Base-by-base conservation (phyloP, 306 rosid species). In the Rubus parviflorus region DNA sequence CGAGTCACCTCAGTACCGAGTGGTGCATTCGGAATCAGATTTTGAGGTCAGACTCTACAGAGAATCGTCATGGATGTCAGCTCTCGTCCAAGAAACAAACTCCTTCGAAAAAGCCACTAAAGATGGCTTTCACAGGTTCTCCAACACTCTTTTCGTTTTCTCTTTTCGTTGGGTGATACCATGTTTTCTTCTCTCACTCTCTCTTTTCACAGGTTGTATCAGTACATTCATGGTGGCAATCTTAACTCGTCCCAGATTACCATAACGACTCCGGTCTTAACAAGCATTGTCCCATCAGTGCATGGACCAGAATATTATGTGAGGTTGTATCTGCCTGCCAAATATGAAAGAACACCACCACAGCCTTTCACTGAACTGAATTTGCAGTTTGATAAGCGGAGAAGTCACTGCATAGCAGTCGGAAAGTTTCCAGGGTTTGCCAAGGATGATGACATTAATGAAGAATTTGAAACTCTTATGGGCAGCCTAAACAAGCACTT, bases 121-220 rank as follows among this genome's bases (percentile, higher is more conserved):
- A 75, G 77, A 14, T 43, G 98, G 97, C 72, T 91, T 93, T 78
- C 96, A 88, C 85, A 93, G 97, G 98, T 89, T 79, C 37, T 46
- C 43, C 6, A 78, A 70, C 42, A 19, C 74, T 41, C 10, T 37
- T 42, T 2, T 7, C 20, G 38, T 13, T 20, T 46, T 6, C 6
- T 41, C 68, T 13, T 25, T 67, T 37, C 20, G 1, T 23, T 2
- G 6, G 42, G 15, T 35, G 68, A 0, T 30, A 25, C 43, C 45
- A 30, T 30, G 45, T 35, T 62, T 35, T 62, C 19, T 62, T 30
- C 67, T 11, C 66, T 37, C 45, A 62, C 43, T 30, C 2, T 15
- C 41, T 5, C 20, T 37, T 30, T 62, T 35, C 42, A 2, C 86
- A 91, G 97, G 86, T 80, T 93, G 86, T 91, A 91, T 68, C 80